These are phyloP conservation scores for Xylaria hypoxylon DNA, from an alignment of 2,329 filamentous ascomycete species.

Conservation along the genomic window DNA sequence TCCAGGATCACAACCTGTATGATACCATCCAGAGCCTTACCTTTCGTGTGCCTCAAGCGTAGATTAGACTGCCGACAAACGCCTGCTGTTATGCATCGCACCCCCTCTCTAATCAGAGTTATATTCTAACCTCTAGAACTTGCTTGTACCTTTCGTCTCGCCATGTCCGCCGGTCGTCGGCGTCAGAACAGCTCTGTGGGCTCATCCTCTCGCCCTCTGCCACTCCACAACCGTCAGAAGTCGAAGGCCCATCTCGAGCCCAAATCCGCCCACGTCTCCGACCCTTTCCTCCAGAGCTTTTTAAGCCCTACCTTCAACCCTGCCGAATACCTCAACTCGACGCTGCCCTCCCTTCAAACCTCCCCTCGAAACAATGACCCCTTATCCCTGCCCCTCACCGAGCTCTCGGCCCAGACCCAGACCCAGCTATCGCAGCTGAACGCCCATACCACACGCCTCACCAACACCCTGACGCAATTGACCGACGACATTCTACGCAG, in stretches of 20 bases:
- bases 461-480: slow-evolving; percentile 83
- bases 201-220: slow-evolving; percentile 52
- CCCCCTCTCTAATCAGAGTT: background rate
- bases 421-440: slow-evolving; percentile 87
- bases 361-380: slow-evolving; percentile 41
- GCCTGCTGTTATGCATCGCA: too few relatives aligned
- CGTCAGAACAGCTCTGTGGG: slow-evolving; percentile 60
- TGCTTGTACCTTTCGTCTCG: background rate
- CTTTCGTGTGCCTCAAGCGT: too few relatives aligned
- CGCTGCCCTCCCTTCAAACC: slow-evolving; percentile 74
- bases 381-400: slow-evolving; percentile 71
- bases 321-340: slow-evolving; percentile 84
- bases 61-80: too few relatives aligned
- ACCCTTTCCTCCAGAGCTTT: slow-evolving; percentile 80
- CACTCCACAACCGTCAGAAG: slow-evolving; percentile 57
- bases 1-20: too few relatives aligned
- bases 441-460: slow-evolving; percentile 85
- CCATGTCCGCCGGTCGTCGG: slow-evolving; percentile 54
- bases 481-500: slow-evolving; percentile 95
- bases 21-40: too few relatives aligned
- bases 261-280: slow-evolving; percentile 73
- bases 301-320: slow-evolving; percentile 82
- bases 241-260: slow-evolving; percentile 57
- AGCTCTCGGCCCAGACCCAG: slow-evolving; percentile 84
- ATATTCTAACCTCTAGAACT: background rate